Evolutionary conservation across 192 early-diverging fungal species (phyloP), one percentile per base, ranked within the genome.

Genomic region (Spizellomyces punctatus): DNA sequence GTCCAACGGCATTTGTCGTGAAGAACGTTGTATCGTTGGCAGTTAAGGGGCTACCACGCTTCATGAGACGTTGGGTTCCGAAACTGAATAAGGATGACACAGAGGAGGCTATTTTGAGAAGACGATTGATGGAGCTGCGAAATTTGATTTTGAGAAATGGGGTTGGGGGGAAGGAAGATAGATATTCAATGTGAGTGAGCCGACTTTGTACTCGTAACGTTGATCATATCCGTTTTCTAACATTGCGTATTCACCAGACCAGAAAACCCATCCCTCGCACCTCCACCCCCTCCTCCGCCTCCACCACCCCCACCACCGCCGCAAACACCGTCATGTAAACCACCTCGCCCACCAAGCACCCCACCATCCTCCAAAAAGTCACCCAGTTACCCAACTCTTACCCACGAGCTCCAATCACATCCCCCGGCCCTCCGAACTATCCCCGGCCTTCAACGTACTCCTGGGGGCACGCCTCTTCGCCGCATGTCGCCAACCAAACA

Each of bases 321-420:
- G 12, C 12, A 12, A 12, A 54, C 4, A 19, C 50, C 50, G 0
- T 12, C 17, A 4, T n/a, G 17, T 19, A 54, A 54, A n/a, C 12
- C 12, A 54, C 50, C 50, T 19, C 50, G 12, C 50, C 50, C 50
- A 4, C 12, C 12, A 54, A 12, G 12, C 17, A 12, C 50, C 50
- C 50, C 50, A 54, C 17, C 50, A 54, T n/a, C 14, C 50, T 19
- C 12, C 2, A 54, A 4, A 54, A 36, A 36, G 27, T 36, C 27
- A 36, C 27, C 17, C 50, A n/a, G 14, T 54, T 54, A 54, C 50
- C 50, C 50, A 54, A 54, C 50, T 19, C 50, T 54, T 54, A 54
- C 50, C 50, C 50, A 54, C 50, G 50, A 54, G 50, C 50, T 54
- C 50, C 50, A n/a, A n/a, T n/a, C 50, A 54, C 50, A 54, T 19